A percentile compares a stretch with the other conserved stretches of the same genome.
Evolutionary conservation across 2,329 filamentous ascomycete species (phyloP).

Genomic region (Teratosphaeria nubilosa): DNA sequence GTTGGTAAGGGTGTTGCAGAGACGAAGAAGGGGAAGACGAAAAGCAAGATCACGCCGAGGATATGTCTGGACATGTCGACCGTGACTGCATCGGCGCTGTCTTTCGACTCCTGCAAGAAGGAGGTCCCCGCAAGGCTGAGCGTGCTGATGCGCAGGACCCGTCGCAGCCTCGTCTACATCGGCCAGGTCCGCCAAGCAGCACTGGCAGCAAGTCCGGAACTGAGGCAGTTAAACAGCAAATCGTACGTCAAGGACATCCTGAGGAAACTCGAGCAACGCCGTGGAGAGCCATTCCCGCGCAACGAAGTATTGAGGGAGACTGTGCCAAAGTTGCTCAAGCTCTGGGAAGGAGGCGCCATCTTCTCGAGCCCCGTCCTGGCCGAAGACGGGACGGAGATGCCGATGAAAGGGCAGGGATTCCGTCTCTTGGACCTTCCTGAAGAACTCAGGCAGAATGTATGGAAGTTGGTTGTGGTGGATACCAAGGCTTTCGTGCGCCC

Average conservation of each 20-base stretch:
- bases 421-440: constrained; percentile 10
- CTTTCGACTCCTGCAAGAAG: background rate
- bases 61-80: background rate
- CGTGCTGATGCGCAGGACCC: background rate
- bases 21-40: background rate
- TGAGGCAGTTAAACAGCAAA: background rate
- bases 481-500: constrained; percentile 12
- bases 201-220: background rate
- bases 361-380: background rate
- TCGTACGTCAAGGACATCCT: background rate
- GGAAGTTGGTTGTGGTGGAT: constrained; percentile 11
- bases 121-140: background rate
- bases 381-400: background rate
- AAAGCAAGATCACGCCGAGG: background rate
- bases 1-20: background rate
- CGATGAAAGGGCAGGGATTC: background rate
- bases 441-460: constrained; percentile 10
- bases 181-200: background rate
- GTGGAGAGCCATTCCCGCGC: background rate
- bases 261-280: background rate
- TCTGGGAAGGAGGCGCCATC: background rate
- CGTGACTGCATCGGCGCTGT: background rate
- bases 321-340: background rate
- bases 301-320: background rate
- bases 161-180: background rate